Evolutionary conservation across 2,329 filamentous ascomycete genomes (phyloP).

Genomic region (Monosporascus sp.): DNA sequence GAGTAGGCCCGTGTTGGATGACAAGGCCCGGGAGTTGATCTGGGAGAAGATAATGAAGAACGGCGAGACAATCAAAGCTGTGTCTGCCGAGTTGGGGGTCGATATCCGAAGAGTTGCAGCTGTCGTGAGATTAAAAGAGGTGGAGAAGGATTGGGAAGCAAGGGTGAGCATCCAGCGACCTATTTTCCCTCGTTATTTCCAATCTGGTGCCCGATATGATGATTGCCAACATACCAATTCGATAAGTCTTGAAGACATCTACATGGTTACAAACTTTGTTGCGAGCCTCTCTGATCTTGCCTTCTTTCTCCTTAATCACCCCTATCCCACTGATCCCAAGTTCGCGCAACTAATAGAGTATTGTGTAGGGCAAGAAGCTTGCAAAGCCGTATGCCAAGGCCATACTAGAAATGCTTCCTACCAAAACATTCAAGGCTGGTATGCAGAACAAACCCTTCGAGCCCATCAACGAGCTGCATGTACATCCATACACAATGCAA

Average conservation of each 20-base stretch:
- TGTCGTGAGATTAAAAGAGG: constrained; percentile 76
- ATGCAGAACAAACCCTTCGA: constrained; percentile 47
- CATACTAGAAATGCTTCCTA: constrained; percentile 74
- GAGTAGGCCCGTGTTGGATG: constrained; percentile 68
- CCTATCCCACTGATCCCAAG: constrained; percentile 4
- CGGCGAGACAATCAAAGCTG: constrained; percentile 65
- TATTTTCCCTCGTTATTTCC: constrained; percentile 7
- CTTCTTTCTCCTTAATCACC: constrained; percentile 6
- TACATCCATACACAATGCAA: constrained; percentile 56
- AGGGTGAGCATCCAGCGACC: constrained; percentile 54
- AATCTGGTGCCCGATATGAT: constrained; percentile 38
- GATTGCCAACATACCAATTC: constrained; percentile 65
- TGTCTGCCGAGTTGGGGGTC: constrained; percentile 71
- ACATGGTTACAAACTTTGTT: constrained; percentile 81
- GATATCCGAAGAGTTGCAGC: constrained; percentile 82
- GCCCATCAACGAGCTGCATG: constrained; percentile 58
- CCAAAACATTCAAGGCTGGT: constrained; percentile 50
- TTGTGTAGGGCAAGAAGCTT: constrained; percentile 64
- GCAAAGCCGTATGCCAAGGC: constrained; percentile 73
- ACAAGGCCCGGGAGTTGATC: constrained; percentile 66
- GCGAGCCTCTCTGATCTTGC: constrained; percentile 64
- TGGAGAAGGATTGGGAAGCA: constrained; percentile 72
- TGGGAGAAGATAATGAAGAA: constrained; percentile 61
- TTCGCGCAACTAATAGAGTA: constrained; percentile 9
- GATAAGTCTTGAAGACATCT: constrained; percentile 99